phyloP scores from a whole-genome alignment of 331 rosid genomes.

The Malus hybrid region DNA sequence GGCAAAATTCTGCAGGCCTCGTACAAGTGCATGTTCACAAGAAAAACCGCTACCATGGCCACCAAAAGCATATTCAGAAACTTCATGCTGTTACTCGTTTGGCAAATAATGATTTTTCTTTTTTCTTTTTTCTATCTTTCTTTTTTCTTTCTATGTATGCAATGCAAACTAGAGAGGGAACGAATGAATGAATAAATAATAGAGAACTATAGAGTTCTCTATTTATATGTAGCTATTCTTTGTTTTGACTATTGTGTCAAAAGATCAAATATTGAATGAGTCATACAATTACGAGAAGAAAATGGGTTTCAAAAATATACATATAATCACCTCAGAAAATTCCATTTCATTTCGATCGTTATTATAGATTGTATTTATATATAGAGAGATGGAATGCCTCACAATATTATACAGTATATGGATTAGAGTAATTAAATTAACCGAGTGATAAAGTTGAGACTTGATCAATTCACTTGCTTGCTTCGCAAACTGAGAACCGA shows the following conservation, averaged over 20 bases:
- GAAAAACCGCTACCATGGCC: not conserved
- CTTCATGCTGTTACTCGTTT: no score
- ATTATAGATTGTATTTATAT: no score
- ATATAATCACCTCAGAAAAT: not conserved
- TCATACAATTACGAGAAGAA: not conserved
- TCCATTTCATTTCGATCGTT: no score
- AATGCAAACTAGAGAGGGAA: not conserved
- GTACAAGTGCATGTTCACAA: not conserved
- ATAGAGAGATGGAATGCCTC: no score
- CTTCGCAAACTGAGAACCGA: not conserved
- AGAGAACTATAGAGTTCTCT: not conserved
- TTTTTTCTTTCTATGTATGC: not conserved
- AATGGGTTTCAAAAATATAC: no score
- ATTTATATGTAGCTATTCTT: not conserved
- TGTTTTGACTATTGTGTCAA: not conserved
- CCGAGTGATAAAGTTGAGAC: not conserved
- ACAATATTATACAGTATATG: no score
- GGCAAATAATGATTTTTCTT: not conserved
- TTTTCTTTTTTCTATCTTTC: not conserved
- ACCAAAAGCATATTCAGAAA: not conserved
- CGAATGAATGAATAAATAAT: not conserved
- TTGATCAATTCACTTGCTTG: not conserved
- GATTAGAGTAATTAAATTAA: no score
- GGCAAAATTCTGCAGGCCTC: conserved; percentile 2
- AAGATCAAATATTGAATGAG: not conserved